Conservation (phyloP, 2,329 filamentous ascomycete genomes). For the Arthrinium phaeospermum region DNA sequence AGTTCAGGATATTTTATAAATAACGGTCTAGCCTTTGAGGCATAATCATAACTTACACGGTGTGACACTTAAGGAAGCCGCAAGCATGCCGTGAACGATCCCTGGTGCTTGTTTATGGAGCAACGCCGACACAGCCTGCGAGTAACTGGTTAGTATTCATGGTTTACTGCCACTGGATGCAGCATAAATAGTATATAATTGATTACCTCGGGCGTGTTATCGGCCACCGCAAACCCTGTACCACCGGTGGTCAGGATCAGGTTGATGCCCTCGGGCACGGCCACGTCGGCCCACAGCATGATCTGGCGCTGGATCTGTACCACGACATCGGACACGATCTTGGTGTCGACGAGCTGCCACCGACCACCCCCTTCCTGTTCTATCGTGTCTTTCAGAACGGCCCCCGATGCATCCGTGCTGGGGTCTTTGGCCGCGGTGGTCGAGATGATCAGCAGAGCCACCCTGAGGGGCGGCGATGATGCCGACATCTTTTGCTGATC, state of each 20-base stretch:
- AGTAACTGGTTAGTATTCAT: not conserved
- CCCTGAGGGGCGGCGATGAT: conserved; percentile 55
- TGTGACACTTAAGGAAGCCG: conserved; percentile 82
- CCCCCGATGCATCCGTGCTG: conserved; percentile 76
- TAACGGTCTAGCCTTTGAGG: not conserved
- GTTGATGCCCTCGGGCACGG: conserved; percentile 63
- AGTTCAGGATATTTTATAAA: conserved; percentile 14
- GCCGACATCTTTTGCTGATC: conserved; percentile 1
- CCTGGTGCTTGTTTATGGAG: conserved; percentile 88
- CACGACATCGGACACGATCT: conserved; percentile 81
- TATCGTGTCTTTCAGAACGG: conserved; percentile 72
- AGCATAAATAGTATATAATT: not conserved
- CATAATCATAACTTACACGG: conserved; percentile 69
- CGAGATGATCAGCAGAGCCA: conserved; percentile 85
- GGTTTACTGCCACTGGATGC: not conserved
- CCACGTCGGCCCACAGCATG: conserved; percentile 73
- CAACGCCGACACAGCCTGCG: conserved; percentile 75
- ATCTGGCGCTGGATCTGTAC: conserved; percentile 77
- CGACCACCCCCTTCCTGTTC: conserved; percentile 66
- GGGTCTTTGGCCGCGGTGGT: conserved; percentile 85
- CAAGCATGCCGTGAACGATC: conserved; percentile 93
- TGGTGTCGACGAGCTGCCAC: conserved; percentile 73
- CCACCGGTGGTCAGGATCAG: conserved; percentile 89
- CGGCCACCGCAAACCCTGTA: conserved; percentile 86
- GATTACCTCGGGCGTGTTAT: conserved; percentile 86